Conservation (phyloP, 2,329 filamentous ascomycete species). For the Exutisphaerella laricina region DNA sequence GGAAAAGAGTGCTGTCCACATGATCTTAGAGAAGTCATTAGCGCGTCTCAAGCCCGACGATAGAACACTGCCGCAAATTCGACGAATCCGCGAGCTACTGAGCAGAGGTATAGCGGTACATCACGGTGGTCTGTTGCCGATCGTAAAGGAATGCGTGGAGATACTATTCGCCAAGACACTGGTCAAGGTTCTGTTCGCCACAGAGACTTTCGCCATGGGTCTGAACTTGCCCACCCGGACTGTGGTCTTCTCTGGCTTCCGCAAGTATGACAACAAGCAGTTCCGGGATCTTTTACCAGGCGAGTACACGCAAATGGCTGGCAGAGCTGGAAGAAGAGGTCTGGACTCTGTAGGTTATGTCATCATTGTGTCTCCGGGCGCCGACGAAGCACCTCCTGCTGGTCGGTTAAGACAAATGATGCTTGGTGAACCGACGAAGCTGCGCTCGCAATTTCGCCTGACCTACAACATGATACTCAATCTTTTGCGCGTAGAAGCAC, state of each 20-base stretch:
- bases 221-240: slow-evolving; percentile 92
- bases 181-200: slow-evolving; percentile 95
- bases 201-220: slow-evolving; percentile 98
- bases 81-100: slow-evolving; percentile 77
- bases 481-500: slow-evolving; percentile 83
- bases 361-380: slow-evolving; percentile 77
- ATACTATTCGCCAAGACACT: slow-evolving; percentile 92
- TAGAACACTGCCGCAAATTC: slow-evolving; percentile 82
- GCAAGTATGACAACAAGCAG: slow-evolving; percentile 88
- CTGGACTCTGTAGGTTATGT: slow-evolving; percentile 89
- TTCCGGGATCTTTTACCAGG: slow-evolving; percentile 90
- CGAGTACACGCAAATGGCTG: slow-evolving; percentile 98
- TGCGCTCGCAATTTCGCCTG: slow-evolving; percentile 90
- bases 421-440: slow-evolving; percentile 86
- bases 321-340: slow-evolving; percentile 85
- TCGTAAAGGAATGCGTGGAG: slow-evolving; percentile 96
- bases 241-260: slow-evolving; percentile 93
- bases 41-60: slow-evolving; percentile 88
- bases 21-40: slow-evolving; percentile 94
- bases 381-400: slow-evolving; percentile 82
- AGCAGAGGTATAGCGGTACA: slow-evolving; percentile 90
- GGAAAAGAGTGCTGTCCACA: slow-evolving; percentile 95
- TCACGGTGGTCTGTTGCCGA: slow-evolving; percentile 87
- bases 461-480: slow-evolving; percentile 99
- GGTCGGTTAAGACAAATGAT: slow-evolving; percentile 87